phyloP scores from a whole-genome alignment of 2,329 filamentous ascomycete species.

The Bipolaris zeicola region DNA sequence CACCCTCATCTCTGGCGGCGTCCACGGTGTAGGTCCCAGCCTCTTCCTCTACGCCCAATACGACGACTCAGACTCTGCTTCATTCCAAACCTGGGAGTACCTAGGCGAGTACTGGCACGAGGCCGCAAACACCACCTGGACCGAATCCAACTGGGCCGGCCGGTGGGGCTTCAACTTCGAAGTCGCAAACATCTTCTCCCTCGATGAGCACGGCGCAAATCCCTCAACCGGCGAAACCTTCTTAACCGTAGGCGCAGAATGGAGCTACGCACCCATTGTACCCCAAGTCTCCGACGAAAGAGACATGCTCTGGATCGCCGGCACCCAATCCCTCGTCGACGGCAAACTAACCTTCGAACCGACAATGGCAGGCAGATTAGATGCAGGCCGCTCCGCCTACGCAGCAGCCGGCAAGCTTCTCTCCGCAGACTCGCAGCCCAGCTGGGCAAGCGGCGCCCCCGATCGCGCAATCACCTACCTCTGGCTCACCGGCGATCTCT shows the following conservation, averaged over 20 bases:
- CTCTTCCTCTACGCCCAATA: slow-evolving; percentile 51
- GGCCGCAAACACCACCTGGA: slow-evolving; percentile 34
- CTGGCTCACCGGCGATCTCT: slow-evolving; percentile 54
- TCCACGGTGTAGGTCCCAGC: slow-evolving; percentile 48
- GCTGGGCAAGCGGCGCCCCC: slow-evolving; percentile 47
- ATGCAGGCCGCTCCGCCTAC: slow-evolving; percentile 52
- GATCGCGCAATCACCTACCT: slow-evolving; percentile 52
- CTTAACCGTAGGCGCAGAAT: slow-evolving; percentile 52
- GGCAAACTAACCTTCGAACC: slow-evolving; percentile 42
- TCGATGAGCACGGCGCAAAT: slow-evolving; percentile 51
- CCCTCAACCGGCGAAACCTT: slow-evolving; percentile 48
- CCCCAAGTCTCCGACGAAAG: slow-evolving; percentile 48
- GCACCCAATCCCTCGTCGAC: slow-evolving; percentile 42
- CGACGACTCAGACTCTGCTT: slow-evolving; percentile 24
- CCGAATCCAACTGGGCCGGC: slow-evolving; percentile 26
- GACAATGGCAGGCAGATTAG: slow-evolving; percentile 51
- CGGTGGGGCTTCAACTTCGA: slow-evolving; percentile 54
- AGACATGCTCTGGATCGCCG: slow-evolving; percentile 53
- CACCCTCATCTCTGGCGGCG: slow-evolving; percentile 48
- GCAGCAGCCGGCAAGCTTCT: slow-evolving; percentile 53
- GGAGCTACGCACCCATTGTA: slow-evolving; percentile 50
- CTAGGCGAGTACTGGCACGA: slow-evolving; percentile 52
- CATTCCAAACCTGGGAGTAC: slow-evolving; percentile 50
- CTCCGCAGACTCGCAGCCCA: slow-evolving; percentile 48
- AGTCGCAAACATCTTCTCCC: slow-evolving; percentile 51